A percentile compares a stretch with the other conserved stretches of the same genome.
Conservation (phyloP, 495 filamentous ascomycete genomes). For the Daldinia bambusicola region DNA sequence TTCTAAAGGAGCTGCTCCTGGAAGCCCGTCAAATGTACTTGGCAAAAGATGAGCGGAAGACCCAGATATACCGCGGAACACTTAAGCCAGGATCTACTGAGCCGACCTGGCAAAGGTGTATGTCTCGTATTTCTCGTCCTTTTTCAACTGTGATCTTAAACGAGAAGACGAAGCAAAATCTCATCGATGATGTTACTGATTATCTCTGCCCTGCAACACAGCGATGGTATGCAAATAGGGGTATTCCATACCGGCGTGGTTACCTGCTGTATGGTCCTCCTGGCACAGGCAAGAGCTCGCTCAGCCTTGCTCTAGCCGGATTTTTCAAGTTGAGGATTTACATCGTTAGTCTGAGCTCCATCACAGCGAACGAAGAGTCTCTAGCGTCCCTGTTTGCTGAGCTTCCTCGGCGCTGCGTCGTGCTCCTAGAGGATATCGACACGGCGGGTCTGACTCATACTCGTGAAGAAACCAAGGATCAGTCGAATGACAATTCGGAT, state of each 20-base stretch:
- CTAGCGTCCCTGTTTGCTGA: conserved; percentile 75
- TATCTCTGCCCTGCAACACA: conserved; percentile 82
- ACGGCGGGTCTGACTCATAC: conserved; percentile 74
- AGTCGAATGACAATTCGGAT: conserved; percentile 13
- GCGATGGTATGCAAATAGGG: conserved; percentile 80
- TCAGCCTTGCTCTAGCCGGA: conserved; percentile 73
- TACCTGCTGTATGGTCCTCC: conserved; percentile 93
- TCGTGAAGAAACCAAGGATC: conserved; percentile 49
- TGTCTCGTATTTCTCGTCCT: conserved; percentile 73
- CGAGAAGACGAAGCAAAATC: conserved; percentile 73
- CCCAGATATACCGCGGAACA: conserved; percentile 71
- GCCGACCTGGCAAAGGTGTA: conserved; percentile 62
- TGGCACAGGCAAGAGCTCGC: conserved; percentile 75
- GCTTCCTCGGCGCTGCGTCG: conserved; percentile 73
- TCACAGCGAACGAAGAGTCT: conserved; percentile 75
- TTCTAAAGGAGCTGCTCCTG: conserved; percentile 72
- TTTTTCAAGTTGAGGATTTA: conserved; percentile 77
- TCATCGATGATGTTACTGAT: conserved; percentile 86
- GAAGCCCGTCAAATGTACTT: conserved; percentile 70
- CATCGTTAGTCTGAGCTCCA: conserved; percentile 71
- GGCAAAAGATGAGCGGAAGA: conserved; percentile 69
- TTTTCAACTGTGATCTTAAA: conserved; percentile 90
- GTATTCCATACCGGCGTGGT: conserved; percentile 82
- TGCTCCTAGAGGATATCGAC: conserved; percentile 80
- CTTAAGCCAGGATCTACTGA: conserved; percentile 49